These are phyloP conservation scores for Sclerotinia sclerotiorum DNA, from an alignment of 2,329 filamentous ascomycete genomes.

Conservation along the genomic window DNA sequence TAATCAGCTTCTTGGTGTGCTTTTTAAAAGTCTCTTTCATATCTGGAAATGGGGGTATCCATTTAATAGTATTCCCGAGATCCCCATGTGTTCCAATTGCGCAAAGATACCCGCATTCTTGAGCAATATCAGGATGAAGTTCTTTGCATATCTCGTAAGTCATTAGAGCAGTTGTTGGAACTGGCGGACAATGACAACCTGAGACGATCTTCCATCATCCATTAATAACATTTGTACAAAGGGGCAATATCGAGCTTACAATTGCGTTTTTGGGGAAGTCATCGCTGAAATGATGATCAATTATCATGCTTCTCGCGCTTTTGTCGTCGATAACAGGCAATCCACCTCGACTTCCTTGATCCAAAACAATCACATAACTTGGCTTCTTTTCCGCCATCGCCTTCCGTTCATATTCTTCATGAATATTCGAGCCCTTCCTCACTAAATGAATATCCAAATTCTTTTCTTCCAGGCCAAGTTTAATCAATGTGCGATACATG, in stretches of 20 bases:
- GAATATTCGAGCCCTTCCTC: constrained; percentile 58
- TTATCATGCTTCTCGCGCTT: constrained; percentile 54
- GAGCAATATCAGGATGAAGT: constrained; percentile 52
- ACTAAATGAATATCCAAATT: constrained; percentile 60
- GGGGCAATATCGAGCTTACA: constrained; percentile 22
- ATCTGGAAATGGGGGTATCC: constrained; percentile 65
- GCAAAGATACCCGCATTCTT: constrained; percentile 59
- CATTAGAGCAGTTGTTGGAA: constrained; percentile 63
- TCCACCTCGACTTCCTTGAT: constrained; percentile 60
- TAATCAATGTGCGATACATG: constrained; percentile 56
- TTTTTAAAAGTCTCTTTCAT: constrained; percentile 60
- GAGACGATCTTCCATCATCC: constrained; percentile 51
- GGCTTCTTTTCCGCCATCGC: constrained; percentile 53
- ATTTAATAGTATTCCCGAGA: constrained; percentile 63
- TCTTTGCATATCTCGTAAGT: constrained; percentile 62
- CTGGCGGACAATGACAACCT: constrained; percentile 62
- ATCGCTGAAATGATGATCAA: constrained; percentile 62
- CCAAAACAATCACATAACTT: constrained; percentile 61
- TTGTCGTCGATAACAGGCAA: constrained; percentile 52
- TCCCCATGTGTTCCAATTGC: constrained; percentile 67
- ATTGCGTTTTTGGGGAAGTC: constrained; percentile 53
- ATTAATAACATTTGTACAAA: background rate
- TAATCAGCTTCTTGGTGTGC: constrained; percentile 61
- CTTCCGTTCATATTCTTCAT: constrained; percentile 52
- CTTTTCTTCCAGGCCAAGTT: constrained; percentile 55